Base-by-base conservation (phyloP, 192 early-diverging fungal genomes). In the Chytriomyces sp. region DNA sequence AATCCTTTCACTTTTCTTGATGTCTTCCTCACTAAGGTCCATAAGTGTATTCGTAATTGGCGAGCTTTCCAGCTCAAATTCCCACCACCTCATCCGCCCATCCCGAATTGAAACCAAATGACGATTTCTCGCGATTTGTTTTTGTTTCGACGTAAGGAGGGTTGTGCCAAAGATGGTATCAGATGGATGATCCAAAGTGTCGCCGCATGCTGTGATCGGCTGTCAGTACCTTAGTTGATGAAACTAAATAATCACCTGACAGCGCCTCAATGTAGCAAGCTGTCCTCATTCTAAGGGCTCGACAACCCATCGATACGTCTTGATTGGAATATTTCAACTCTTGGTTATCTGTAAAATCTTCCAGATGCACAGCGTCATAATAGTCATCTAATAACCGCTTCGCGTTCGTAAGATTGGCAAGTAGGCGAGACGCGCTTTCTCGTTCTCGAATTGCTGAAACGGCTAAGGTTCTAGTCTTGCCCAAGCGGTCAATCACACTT, bases 41-140 rank as follows among this genome's bases (percentile, higher is more conserved):
- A 64, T 64, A 0, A 64, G 14, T 44, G 39, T 41, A 19, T 64
- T 38, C 19, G 49, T 25, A 14, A 28, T n/a, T 5, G 39, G 17
- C 7, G 10, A 41, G 2, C 40, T 22, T 14, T 64, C 39, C 40
- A 64, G 49, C 26, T 64, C 40, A 44, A 64, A 64, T 28, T 64
- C 62, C 62, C 62, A 64, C 62, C 62, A 64, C 30, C 62, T 17
- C 62, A 64, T 64, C 34, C 49, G 39, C 40, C 62, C 62, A 44
- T 64, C 62, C 28, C 49, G 39, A 4, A 64, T n/a, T 3, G 62
- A 64, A 8, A 7, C n/a, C 19, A 64, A 28, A 38, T 64, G 62
- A 0, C 49, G 28, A 5, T 25, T 12, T 19, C 62, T 22, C 3
- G 34, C 28, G 7, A 10, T 10, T 38, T 38, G 12, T n/a, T 30